These are phyloP conservation scores for Exophiala lecanii-corni DNA, from an alignment of 2,329 filamentous ascomycete genomes.

Conservation along the genomic window DNA sequence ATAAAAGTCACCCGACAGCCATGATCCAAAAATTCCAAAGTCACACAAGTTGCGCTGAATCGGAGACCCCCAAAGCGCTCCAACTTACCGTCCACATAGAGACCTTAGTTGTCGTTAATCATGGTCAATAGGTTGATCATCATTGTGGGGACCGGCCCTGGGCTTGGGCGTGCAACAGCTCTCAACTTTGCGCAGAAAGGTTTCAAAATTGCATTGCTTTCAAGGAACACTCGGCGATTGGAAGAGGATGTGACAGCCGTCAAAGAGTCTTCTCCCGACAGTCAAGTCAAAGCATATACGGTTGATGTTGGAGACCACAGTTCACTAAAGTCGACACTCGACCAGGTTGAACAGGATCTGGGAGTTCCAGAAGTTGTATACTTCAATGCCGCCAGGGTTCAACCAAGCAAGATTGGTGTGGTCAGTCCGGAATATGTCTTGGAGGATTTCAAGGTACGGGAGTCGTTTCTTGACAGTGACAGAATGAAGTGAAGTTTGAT, in stretches of 20 bases:
- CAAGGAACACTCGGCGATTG: conserved; percentile 12
- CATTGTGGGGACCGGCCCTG: conserved; percentile 16
- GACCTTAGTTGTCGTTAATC: too few species aligned
- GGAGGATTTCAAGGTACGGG: conserved; percentile 17
- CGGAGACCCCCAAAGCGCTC: too few species aligned
- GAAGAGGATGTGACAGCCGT: conserved; percentile 12
- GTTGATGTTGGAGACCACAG: conserved; percentile 16
- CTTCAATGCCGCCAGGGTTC: conserved; percentile 17
- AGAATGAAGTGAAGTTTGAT: neutral
- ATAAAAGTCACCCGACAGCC: too few species aligned
- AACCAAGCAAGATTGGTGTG: conserved; percentile 9
- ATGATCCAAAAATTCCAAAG: too few species aligned
- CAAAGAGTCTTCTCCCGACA: conserved; percentile 1
- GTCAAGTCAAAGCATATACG: conserved; percentile 12
- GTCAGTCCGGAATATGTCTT: conserved; percentile 10
- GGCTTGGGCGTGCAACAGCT: conserved; percentile 15
- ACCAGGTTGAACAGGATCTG: conserved; percentile 10
- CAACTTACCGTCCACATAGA: too few species aligned
- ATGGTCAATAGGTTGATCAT: conserved; percentile 12
- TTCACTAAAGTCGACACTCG: conserved; percentile 6
- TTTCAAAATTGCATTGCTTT: conserved; percentile 16
- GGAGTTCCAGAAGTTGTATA: conserved; percentile 17
- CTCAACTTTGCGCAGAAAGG: conserved; percentile 13
- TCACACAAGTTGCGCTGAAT: too few species aligned
- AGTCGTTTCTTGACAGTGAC: too few species aligned